Conservation (phyloP, 495 filamentous ascomycete species). For the Aspergillus nanangensis region DNA sequence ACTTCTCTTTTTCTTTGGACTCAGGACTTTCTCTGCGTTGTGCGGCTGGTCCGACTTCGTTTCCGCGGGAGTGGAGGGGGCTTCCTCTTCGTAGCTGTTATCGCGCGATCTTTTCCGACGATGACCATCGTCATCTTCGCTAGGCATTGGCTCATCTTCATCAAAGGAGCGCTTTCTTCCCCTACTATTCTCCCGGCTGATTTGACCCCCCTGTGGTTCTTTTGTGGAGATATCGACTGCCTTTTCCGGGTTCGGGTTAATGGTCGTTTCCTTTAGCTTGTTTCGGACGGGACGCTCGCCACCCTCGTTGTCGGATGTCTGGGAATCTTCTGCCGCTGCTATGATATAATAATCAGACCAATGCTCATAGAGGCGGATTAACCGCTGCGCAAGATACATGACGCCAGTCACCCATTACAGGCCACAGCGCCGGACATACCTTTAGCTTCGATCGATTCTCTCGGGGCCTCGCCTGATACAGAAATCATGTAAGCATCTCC, state of each 20-base stretch:
- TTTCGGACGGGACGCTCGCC: slow-evolving; percentile 56
- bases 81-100: slow-evolving; percentile 14
- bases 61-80: background rate
- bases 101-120: slow-evolving; percentile 47
- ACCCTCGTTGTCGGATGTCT: slow-evolving; percentile 43
- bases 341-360: slow-evolving; percentile 1
- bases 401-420: too few species aligned
- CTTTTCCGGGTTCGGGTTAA: slow-evolving; percentile 34
- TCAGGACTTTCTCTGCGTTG: slow-evolving; percentile 16
- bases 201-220: slow-evolving; percentile 7
- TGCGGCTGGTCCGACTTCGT: background rate
- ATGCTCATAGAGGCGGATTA: too few species aligned
- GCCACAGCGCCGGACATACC: slow-evolving; percentile 2
- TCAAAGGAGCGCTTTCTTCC: slow-evolving; percentile 58
- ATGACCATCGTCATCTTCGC: slow-evolving; percentile 27
- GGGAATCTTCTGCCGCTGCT: slow-evolving; percentile 24
- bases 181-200: slow-evolving; percentile 24
- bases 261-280: slow-evolving; percentile 58
- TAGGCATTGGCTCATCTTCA: slow-evolving; percentile 32
- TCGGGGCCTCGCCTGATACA: slow-evolving; percentile 1
- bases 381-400: too few species aligned
- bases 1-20: slow-evolving; percentile 49
- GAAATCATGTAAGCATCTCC: background rate
- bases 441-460: slow-evolving; percentile 4
- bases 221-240: slow-evolving; percentile 9